These are phyloP conservation scores for Penicillium ochrochloron DNA, from an alignment of 495 filamentous ascomycete species.

Conservation along the genomic window DNA sequence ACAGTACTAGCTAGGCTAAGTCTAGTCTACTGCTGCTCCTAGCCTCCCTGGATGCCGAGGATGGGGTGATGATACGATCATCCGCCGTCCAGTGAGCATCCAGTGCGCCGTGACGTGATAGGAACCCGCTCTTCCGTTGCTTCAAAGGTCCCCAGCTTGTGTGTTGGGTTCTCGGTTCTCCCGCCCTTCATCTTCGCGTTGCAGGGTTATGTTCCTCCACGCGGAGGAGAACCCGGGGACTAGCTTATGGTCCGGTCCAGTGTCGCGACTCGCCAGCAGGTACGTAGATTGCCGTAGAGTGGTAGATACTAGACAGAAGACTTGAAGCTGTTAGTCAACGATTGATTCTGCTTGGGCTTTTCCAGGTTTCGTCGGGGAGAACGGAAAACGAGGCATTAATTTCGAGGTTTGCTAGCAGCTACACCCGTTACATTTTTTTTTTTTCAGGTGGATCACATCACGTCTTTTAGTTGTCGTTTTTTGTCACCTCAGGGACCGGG, in stretches of 20 bases:
- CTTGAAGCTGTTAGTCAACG: background rate
- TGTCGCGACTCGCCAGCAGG: no score
- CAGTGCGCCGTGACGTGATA: background rate
- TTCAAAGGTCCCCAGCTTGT: background rate
- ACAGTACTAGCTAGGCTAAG: no score
- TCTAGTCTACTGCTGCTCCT: background rate
- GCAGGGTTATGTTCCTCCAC: background rate
- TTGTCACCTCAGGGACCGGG: constrained; percentile 10
- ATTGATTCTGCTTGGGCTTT: background rate
- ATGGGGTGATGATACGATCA: background rate
- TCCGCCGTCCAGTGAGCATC: background rate
- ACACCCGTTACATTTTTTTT: background rate
- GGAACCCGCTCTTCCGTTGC: background rate
- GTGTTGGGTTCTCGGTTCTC: background rate
- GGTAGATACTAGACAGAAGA: background rate
- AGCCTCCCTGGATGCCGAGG: background rate
- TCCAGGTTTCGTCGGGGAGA: background rate
- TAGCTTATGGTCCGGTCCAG: background rate
- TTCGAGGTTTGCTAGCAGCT: no score
- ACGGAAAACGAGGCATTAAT: background rate
- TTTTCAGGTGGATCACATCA: background rate
- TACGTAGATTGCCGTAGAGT: background rate
- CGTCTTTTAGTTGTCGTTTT: background rate
- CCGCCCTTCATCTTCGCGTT: background rate
- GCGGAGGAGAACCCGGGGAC: constrained; percentile 1